Evolutionary conservation across 1,284 basidiomycete genomes (phyloP).

Genomic region (Puccinia novopanici): DNA sequence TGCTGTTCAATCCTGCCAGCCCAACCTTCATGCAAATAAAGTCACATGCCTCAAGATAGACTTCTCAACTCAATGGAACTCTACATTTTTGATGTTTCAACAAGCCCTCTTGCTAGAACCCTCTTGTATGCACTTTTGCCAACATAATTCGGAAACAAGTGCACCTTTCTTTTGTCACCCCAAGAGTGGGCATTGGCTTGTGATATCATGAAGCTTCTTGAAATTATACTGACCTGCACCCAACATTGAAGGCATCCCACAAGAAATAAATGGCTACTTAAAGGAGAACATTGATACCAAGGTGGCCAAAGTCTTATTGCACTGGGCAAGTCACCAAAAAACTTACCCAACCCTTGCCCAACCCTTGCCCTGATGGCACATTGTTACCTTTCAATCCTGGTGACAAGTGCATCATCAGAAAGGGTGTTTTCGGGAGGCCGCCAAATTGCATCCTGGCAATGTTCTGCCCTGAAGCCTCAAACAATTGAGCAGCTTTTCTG

Average conservation of each 20-base stretch:
- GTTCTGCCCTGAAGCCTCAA: neutral
- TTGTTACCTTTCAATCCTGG: neutral
- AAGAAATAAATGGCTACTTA: neutral
- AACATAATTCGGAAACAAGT: neutral
- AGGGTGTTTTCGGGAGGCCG: constrained; percentile 5
- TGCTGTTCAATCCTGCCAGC: neutral
- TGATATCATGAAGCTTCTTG: neutral
- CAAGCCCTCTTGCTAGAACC: neutral
- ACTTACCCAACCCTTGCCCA: neutral
- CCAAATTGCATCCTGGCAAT: neutral
- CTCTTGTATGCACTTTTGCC: neutral
- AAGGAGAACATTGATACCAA: no score
- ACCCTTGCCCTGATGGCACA: neutral
- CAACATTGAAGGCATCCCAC: neutral
- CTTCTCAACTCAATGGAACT: no score
- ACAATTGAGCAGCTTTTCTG: constrained; percentile 4
- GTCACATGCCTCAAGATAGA: neutral
- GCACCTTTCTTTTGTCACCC: neutral
- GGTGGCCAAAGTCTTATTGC: neutral
- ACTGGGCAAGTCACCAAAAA: constrained; percentile 2
- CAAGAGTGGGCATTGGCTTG: neutral
- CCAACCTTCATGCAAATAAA: neutral
- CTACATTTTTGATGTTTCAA: neutral
- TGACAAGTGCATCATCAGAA: constrained; percentile 18
- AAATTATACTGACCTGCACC: neutral